Conservation (phyloP, 371 early-diverging fungal species). For the Syncephalastrum contaminatum region DNA sequence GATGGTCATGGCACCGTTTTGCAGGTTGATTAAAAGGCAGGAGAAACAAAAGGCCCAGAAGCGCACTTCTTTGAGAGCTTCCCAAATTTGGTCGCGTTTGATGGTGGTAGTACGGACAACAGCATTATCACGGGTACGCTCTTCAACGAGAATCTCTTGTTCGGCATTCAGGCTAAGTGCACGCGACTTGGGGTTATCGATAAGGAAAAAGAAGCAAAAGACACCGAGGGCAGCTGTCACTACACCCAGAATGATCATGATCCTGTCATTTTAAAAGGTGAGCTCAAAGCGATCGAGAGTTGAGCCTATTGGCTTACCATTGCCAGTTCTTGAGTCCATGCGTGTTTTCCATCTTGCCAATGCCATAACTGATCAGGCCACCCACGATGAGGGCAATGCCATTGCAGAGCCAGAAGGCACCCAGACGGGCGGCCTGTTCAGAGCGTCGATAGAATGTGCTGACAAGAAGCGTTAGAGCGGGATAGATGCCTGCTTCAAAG, state of each 20-base stretch:
- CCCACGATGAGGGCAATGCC: conserved; percentile 56
- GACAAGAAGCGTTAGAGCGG: conserved; percentile 21
- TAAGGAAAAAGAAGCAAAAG: conserved; percentile 31
- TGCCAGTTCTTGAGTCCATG: conserved; percentile 52
- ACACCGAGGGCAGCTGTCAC: conserved; percentile 23
- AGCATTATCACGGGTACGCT: conserved; percentile 37
- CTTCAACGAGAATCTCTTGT: conserved; percentile 36
- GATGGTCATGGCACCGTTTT: conserved; percentile 37
- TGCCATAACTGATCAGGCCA: conserved; percentile 61
- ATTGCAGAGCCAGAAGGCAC: conserved; percentile 43
- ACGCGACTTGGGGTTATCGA: conserved; percentile 33
- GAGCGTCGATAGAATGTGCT: conserved; percentile 26
- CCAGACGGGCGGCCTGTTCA: conserved; percentile 35
- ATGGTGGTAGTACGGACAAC: conserved; percentile 29
- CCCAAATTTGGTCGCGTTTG: conserved; percentile 34
- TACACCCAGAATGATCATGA: conserved; percentile 39
- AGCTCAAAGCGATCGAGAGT: neutral
- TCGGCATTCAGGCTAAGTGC: conserved; percentile 31
- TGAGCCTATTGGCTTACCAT: conserved; percentile 33
- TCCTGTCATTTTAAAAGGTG: conserved; percentile 19
- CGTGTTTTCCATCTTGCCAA: conserved; percentile 43
- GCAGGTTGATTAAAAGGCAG: conserved; percentile 31
- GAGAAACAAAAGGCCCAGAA: conserved; percentile 33
- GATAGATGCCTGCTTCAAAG: conserved; percentile 30
- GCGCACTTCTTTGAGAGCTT: conserved; percentile 34